Evolutionary conservation across 352 stramenopile species (phyloP).

Genomic region (Elongisporangium anandrum): DNA sequence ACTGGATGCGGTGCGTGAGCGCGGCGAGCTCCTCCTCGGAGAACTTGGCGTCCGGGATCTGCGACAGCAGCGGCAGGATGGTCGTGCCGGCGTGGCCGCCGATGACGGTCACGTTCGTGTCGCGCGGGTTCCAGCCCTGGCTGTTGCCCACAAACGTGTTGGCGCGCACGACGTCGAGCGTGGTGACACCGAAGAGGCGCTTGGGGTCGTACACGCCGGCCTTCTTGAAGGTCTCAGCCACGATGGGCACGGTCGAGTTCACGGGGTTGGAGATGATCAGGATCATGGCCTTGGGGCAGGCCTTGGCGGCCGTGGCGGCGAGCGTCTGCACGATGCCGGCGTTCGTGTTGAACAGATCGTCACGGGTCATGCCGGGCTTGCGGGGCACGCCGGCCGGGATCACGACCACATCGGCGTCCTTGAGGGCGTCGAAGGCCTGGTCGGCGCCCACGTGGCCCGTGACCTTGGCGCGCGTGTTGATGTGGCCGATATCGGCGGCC

Average conservation of each 20-base stretch:
- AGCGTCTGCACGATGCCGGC: slow-evolving; percentile 96
- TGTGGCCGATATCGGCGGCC: slow-evolving; percentile 95
- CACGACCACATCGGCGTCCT: slow-evolving; percentile 95
- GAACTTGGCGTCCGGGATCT: slow-evolving; percentile 92
- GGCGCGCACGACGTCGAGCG: slow-evolving; percentile 96
- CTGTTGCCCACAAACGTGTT: slow-evolving; percentile 93
- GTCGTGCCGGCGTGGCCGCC: slow-evolving; percentile 98
- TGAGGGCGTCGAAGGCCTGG: slow-evolving; percentile 57
- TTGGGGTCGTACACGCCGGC: slow-evolving; percentile 94
- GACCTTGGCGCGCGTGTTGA: slow-evolving; percentile 85
- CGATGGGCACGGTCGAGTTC: slow-evolving; percentile 99
- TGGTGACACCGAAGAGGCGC: slow-evolving; percentile 98
- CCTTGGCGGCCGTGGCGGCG: slow-evolving; percentile 91
- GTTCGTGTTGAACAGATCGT: slow-evolving; percentile 96
- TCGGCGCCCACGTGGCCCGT: slow-evolving; percentile 76
- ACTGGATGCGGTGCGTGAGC: slow-evolving; percentile 96
- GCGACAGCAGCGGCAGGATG: slow-evolving; percentile 98
- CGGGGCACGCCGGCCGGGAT: slow-evolving; percentile 99
- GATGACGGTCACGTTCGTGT: slow-evolving; percentile 94
- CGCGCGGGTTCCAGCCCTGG: slow-evolving; percentile 74
- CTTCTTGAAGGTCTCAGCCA: slow-evolving; percentile 98
- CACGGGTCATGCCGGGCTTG: slow-evolving; percentile 97
- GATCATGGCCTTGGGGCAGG: slow-evolving; percentile 95
- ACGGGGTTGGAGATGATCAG: slow-evolving; percentile 99
- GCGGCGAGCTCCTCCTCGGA: slow-evolving; percentile 92